phyloP scores from a whole-genome alignment of 2,329 filamentous ascomycete genomes.

The Fusarium denticulatum region DNA sequence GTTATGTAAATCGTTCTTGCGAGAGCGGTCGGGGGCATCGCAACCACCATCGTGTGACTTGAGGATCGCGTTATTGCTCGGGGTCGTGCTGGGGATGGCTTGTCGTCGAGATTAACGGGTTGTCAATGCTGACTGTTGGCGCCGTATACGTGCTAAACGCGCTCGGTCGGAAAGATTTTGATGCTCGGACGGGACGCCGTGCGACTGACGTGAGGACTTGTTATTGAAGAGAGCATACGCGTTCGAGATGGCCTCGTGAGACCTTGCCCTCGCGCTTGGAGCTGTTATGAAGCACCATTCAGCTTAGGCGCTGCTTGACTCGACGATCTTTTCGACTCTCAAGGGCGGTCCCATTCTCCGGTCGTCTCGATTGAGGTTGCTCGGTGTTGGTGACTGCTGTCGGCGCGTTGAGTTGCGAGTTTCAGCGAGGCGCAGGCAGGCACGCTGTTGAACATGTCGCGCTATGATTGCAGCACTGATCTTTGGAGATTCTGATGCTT shows the following conservation, averaged over 20 bases:
- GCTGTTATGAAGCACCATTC: background rate
- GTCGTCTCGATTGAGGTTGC: background rate
- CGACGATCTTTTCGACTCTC: background rate
- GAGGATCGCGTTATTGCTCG: background rate
- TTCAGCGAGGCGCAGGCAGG: background rate
- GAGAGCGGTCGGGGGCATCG: background rate
- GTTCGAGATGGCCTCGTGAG: background rate
- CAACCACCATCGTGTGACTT: background rate
- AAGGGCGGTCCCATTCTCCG: background rate
- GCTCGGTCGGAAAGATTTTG: accelerated
- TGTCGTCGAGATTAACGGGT: background rate
- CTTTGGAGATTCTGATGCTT: background rate
- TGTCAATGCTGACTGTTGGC: accelerated
- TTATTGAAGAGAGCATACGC: background rate
- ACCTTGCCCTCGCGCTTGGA: background rate
- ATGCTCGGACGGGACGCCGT: background rate
- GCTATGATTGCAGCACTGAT: background rate
- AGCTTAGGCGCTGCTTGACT: background rate
- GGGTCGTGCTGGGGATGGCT: background rate
- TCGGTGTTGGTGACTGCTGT: background rate
- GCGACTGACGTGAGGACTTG: background rate
- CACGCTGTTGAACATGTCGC: background rate
- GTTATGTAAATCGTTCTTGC: background rate
- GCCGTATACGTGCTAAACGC: accelerated
- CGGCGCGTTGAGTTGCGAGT: background rate